These are phyloP conservation scores for Fusarium paranaense DNA, from an alignment of 2,329 filamentous ascomycete genomes.

Conservation along the genomic window DNA sequence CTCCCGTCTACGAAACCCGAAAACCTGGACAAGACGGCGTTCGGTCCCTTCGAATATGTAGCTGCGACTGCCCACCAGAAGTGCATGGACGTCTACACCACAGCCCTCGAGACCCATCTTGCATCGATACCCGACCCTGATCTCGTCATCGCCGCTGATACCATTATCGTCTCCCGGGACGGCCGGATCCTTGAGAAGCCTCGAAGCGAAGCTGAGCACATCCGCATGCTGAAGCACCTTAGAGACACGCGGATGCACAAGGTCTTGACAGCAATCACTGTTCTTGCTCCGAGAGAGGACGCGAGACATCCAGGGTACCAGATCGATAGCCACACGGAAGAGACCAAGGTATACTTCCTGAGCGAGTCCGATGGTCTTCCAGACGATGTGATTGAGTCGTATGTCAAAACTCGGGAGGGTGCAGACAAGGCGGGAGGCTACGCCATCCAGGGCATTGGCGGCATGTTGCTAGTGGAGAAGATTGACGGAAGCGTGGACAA, in stretches of 20 bases:
- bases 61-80: slow-evolving; percentile 87
- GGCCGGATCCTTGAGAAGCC: slow-evolving; percentile 94
- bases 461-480: slow-evolving; percentile 86
- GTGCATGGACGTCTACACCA: slow-evolving; percentile 76
- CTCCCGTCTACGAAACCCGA: slow-evolving; percentile 86
- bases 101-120: slow-evolving; percentile 56
- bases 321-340: slow-evolving; percentile 84
- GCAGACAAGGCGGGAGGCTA: slow-evolving; percentile 97
- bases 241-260: slow-evolving; percentile 82
- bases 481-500: slow-evolving; percentile 94
- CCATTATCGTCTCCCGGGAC: slow-evolving; percentile 81
- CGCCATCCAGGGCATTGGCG: slow-evolving; percentile 89
- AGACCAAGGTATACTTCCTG: slow-evolving; percentile 92
- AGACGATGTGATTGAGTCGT: slow-evolving; percentile 85
- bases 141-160: slow-evolving; percentile 91
- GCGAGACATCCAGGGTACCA: slow-evolving; percentile 87
- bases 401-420: slow-evolving; percentile 88
- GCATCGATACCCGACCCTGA: slow-evolving; percentile 74
- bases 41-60: slow-evolving; percentile 91
- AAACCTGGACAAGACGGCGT: slow-evolving; percentile 79
- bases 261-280: slow-evolving; percentile 86
- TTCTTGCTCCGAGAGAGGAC: slow-evolving; percentile 85
- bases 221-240: slow-evolving; percentile 84
- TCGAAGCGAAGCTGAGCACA: slow-evolving; percentile 81
- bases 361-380: slow-evolving; percentile 65